These are phyloP conservation scores for Veloporphyrellus conicus DNA, from an alignment of 1,284 basidiomycete genomes.

Conservation along the genomic window DNA sequence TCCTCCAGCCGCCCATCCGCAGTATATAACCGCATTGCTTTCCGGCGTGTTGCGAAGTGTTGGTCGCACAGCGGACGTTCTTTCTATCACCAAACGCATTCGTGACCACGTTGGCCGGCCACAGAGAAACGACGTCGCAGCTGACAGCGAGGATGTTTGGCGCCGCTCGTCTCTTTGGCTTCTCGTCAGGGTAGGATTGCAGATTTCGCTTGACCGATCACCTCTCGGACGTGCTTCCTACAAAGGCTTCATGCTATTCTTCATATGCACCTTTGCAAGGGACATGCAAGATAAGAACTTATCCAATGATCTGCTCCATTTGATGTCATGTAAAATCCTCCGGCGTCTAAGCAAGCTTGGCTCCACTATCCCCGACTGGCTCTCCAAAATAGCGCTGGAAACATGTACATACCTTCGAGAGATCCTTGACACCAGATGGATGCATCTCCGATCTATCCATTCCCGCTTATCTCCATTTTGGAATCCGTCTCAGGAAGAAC, in stretches of 20 bases:
- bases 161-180: neutral
- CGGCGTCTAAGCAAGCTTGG: neutral
- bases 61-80: constrained; percentile 15
- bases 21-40: constrained; percentile 32
- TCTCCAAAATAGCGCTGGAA: neutral
- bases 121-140: constrained; percentile 1
- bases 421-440: neutral
- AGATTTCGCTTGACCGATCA: constrained; percentile 8
- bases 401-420: neutral
- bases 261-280: neutral
- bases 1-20: constrained; percentile 16
- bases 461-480: neutral
- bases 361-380: neutral
- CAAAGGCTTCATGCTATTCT: neutral
- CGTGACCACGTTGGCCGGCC: neutral
- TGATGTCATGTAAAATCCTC: neutral
- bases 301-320: neutral
- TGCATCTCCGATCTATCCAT: neutral
- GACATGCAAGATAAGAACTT: neutral
- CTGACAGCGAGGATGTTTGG: neutral
- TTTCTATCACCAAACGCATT: constrained; percentile 23
- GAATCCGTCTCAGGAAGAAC: neutral
- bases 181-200: neutral
- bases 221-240: neutral
- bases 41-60: constrained; percentile 6